Conservation (phyloP, 1,284 basidiomycete species). For the Stygiomarasmius scandens region DNA sequence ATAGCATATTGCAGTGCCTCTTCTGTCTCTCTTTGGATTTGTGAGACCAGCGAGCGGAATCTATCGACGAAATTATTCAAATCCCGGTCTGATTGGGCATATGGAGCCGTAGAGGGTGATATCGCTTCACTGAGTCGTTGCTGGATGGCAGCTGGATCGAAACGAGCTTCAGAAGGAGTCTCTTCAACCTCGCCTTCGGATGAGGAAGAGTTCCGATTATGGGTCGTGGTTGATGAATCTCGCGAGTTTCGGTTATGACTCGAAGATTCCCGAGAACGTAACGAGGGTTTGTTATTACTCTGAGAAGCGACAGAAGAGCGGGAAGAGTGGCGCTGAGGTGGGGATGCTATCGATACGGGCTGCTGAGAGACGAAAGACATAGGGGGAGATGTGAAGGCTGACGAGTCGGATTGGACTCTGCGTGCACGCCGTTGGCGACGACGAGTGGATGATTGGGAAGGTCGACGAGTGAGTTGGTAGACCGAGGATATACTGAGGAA, state of each 20-base stretch:
- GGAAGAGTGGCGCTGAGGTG: conserved; percentile 27
- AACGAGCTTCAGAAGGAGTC: background rate
- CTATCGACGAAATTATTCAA: conserved; percentile 47
- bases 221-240: no score
- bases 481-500: conserved; percentile 37
- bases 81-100: conserved; percentile 37
- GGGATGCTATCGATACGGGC: conserved; percentile 15
- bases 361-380: conserved; percentile 15
- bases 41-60: conserved; percentile 51
- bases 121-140: conserved; percentile 1
- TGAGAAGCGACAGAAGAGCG: conserved; percentile 29
- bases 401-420: no score
- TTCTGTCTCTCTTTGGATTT: conserved; percentile 54
- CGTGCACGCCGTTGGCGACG: no score
- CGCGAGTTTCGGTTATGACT: no score
- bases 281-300: conserved; percentile 12
- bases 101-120: background rate
- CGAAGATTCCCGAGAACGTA: conserved; percentile 1
- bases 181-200: conserved; percentile 8
- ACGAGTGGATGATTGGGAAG: no score
- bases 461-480: conserved; percentile 34
- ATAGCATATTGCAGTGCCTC: conserved; percentile 43
- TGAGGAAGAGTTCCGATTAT: conserved; percentile 6
- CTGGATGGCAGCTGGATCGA: conserved; percentile 1
- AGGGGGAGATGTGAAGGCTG: conserved; percentile 21